Evolutionary conservation across 2,329 filamentous ascomycete genomes (phyloP), one percentile per base, ranked within the genome.

Genomic region (Pseudogymnoascus sp.): DNA sequence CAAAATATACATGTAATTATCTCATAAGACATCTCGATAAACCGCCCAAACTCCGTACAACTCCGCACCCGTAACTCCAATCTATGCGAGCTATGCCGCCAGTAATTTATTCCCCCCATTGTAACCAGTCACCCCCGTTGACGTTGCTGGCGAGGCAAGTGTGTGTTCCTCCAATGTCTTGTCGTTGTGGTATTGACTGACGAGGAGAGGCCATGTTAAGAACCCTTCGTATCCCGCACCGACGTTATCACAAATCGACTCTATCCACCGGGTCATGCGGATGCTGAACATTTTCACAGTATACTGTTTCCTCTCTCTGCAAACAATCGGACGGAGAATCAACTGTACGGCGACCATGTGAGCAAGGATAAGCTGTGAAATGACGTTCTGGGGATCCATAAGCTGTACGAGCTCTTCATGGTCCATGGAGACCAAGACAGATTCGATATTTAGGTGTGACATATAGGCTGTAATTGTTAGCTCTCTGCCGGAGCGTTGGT

Each of bases 271-370:
- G 39, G 39, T 64, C 64, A 65, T 65, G 3, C 64, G 45, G n/a
- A 65, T 65, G 12, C 64, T 45, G 42, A 64, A 65, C 36, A 65
- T 62, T 2, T 55, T 60, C 10, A 65, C 64, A 4, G 64, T 65
- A 42, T 65, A 64, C 29, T 64, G 63, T 33, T 61, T 65, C 8
- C 64, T 36, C 48, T 65, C 64, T 12, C 60, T 39, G 37, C 64
- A 31, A n/a, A 48, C 27, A 13, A 37, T 60, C 21, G 42, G 59
- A 12, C 55, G 31, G 15, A 55, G 48, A 12, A 55, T 55, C 48
- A 55, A 55, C 29, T 52, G 33, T 45, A 36, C 8, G 13, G 36
- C 39, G 15, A 61, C 21, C 40, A 61, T 55, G 29, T 45, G 35
- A 33, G 35, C 35, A 58, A 21, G 21, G 40, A 58, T 25, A 52